Conservation (phyloP, 2,329 filamentous ascomycete species). For the Arthrobotrys musiformis region DNA sequence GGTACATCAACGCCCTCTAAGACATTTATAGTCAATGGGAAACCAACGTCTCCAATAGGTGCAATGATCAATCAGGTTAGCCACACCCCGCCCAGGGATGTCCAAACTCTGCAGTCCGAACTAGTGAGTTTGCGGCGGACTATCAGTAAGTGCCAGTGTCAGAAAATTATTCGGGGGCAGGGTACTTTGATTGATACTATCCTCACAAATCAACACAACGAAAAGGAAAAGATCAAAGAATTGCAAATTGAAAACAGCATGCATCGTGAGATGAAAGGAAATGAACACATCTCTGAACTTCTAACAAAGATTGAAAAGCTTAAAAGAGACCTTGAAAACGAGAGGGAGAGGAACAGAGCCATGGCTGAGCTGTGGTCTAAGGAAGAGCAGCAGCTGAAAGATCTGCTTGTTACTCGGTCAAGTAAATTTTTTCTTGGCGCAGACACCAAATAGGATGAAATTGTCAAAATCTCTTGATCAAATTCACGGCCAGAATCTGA, state of each 20-base stretch:
- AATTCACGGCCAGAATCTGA: neutral
- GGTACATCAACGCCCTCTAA: constrained; percentile 52
- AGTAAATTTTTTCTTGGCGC: constrained; percentile 48
- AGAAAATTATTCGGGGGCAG: constrained; percentile 51
- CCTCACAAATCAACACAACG: constrained; percentile 49
- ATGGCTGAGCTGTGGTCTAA: constrained; percentile 50
- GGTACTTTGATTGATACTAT: constrained; percentile 52
- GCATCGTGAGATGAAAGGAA: constrained; percentile 39
- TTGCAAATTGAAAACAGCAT: constrained; percentile 38
- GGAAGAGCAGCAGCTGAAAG: constrained; percentile 47
- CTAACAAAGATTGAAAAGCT: constrained; percentile 51
- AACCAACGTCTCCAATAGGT: constrained; percentile 48
- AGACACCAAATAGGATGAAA: constrained; percentile 37
- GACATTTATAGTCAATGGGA: constrained; percentile 47
- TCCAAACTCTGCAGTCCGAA: constrained; percentile 38
- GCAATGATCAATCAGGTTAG: constrained; percentile 38
- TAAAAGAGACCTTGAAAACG: constrained; percentile 48
- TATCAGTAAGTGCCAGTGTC: constrained; percentile 44
- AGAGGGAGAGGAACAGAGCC: constrained; percentile 39
- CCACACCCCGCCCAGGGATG: constrained; percentile 26
- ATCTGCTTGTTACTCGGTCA: constrained; percentile 44
- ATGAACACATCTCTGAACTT: constrained; percentile 48
- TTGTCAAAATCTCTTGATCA: neutral
- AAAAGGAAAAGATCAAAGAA: constrained; percentile 46
- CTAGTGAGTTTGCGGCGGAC: constrained; percentile 46